Evolutionary conservation across 257 asterid genomes (phyloP), one percentile per base, ranked within the genome.

Genomic region (Nicotiana knightiana): DNA sequence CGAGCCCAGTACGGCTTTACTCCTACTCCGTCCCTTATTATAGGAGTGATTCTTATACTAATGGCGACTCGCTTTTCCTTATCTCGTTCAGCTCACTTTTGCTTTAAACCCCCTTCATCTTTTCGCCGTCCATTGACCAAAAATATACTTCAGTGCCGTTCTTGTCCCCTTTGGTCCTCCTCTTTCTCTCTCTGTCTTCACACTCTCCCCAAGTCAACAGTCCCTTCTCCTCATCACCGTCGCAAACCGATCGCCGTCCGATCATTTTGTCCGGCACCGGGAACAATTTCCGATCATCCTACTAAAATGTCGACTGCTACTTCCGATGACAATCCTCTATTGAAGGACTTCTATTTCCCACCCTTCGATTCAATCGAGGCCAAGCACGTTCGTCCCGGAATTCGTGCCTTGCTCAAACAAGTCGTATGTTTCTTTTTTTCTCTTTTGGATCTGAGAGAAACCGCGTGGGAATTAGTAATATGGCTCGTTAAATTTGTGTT

Each of bases 331-430:
- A 95, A 94, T 87, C 99, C 99, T 58, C 88, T 96, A 16, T 84
- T 94, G 77, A 90, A 82, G 76, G 97, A 92, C 28, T 96, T 96
- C 70, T 86, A 90, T 85, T 96, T 96, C 87, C 99, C 99, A 32
- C 99, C 98, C 5, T 96, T 90, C 86, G 97, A 93, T 85, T 48
- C 79, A 12, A 94, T 96, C 84, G 88, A 92, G 54, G 93, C 98
- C 67, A 83, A 85, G 4, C 97, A 96, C 90, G 99, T 96, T 76
- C 94, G 97, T 18, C 97, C 98, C 15, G 99, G 99, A 46, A 88
- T 93, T 81, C 97, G 97, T 28, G 91, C 90, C 35, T 84, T 96
- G 91, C 88, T 96, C 53, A 88, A 92, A 87, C 83, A 88, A 89
- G 88, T 89, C 32, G 99, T 96, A 85, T 53, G 94, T 24, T 9